Base-by-base conservation (phyloP, 495 filamentous ascomycete genomes). In the Platismatia glauca region DNA sequence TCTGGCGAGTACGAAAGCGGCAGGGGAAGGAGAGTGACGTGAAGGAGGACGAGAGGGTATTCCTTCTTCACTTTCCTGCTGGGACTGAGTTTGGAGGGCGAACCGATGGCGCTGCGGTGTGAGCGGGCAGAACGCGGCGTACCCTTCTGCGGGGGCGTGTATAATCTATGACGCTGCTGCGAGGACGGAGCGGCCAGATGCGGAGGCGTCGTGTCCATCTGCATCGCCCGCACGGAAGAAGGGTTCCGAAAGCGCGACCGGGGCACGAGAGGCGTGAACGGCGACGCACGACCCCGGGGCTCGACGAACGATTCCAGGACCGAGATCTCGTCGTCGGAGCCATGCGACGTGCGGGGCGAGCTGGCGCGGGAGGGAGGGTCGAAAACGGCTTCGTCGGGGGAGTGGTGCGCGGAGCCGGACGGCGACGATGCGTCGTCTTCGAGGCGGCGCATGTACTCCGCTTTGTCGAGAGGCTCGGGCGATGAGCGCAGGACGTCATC, bases 21-120 rank as follows among this genome's bases (percentile, higher is more conserved):
- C 13, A 89, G 75, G 0, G 89, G 86, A 3, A 96, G 80, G 3
- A 96, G 73, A 0, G 89, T 96, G 58, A 93, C 88, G 67, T 97
- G 93, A 2, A 97, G 79, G 11, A 97, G 79, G 7, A 96, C 89
- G 11, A 97, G 83, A 3, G 93, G 92, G 58, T 79, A 82, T 66
- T 83, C 86, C 59, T 81, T 86, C 73, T 84, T 87, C 24, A 74
- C 33, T 76, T 68, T 77, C 74, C 67, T 60, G 38, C 62, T 59
- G 13, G 67, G 72, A 67, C 71, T 62, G 68, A 69, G 48, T 55
- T 66, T 66, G 24, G 68, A 50, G 34, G 72, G 67, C 61, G 69
- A 55, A 61, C 61, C 59, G 1, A 61, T 58, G 2, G 38, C 39
- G 41, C 59, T 66, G 34, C 67, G 71, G 39, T 58, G 55, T 57